These are phyloP conservation scores for Penicillium frequentans DNA, from an alignment of 2,329 filamentous ascomycete genomes.

Conservation along the genomic window DNA sequence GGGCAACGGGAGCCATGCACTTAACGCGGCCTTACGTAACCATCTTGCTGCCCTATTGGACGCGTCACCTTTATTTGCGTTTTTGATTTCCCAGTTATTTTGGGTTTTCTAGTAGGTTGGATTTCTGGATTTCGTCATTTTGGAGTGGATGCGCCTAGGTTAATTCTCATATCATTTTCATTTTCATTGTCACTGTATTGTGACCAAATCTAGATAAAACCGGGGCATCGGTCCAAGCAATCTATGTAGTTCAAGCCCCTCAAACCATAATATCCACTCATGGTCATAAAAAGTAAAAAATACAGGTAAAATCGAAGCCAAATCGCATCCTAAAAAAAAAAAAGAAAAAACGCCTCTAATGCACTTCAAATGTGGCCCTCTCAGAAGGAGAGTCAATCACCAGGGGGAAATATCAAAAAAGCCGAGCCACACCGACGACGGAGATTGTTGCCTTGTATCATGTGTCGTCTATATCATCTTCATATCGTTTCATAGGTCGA, in stretches of 20 bases:
- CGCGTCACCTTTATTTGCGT: constrained; percentile 2
- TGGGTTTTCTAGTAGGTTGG: not conserved
- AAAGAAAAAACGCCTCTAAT: constrained; percentile 4
- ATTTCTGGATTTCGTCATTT: not conserved
- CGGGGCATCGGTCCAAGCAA: constrained; percentile 12
- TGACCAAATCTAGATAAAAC: constrained; percentile 12
- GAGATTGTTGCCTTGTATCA: constrained; percentile 2
- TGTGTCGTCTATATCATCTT: not conserved
- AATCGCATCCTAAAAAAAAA: not conserved
- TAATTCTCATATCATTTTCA: not conserved
- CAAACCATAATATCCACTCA: constrained; percentile 9
- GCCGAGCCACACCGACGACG: not conserved
- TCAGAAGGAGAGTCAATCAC: not conserved
- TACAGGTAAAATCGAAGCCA: constrained; percentile 6
- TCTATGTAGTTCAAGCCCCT: constrained; percentile 12
- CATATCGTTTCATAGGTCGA: not conserved
- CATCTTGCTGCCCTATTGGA: constrained; percentile 1
- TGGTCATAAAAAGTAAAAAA: constrained; percentile 7
- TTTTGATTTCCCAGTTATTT: not conserved
- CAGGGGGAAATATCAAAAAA: not conserved
- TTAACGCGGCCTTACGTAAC: constrained; percentile 12
- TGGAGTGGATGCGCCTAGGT: not conserved
- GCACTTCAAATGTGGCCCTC: not conserved
- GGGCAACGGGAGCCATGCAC: constrained; percentile 20
- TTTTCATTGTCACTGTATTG: constrained; percentile 2